These are phyloP conservation scores for Penicillium psychrosexuale DNA, from an alignment of 2,329 filamentous ascomycete genomes.

Conservation along the genomic window DNA sequence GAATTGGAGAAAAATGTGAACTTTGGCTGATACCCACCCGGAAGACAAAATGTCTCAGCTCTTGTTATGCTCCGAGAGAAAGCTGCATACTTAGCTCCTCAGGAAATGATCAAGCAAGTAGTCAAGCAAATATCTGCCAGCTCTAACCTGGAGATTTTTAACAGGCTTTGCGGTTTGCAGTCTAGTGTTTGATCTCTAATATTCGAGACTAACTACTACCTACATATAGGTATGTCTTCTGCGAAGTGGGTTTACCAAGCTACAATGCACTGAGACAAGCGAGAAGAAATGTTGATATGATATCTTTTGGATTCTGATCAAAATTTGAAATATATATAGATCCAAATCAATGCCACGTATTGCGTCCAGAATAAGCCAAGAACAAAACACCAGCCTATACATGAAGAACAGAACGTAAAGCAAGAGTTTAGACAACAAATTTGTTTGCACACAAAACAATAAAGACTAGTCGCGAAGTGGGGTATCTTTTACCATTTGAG, in stretches of 20 bases:
- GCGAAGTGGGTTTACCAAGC: not conserved
- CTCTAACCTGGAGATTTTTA: not conserved
- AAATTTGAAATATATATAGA: not conserved
- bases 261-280: not conserved
- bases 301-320: not conserved
- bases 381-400: too few species aligned
- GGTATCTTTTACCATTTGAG: not conserved
- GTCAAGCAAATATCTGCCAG: not conserved
- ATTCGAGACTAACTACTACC: not conserved
- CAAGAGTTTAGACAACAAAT: not conserved
- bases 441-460: not conserved
- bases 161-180: not conserved
- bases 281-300: not conserved
- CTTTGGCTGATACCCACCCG: too few species aligned
- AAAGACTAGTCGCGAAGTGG: not conserved
- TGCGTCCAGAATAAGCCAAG: too few species aligned
- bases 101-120: not conserved
- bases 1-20: not conserved
- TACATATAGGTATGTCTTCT: not conserved
- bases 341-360: too few species aligned
- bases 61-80: not conserved
- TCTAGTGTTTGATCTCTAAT: not conserved
- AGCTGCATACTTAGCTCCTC: not conserved
- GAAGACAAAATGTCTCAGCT: too few species aligned
- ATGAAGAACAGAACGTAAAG: too few species aligned